These are phyloP conservation scores for Phylloporus arenicola DNA, from an alignment of 768 basidiomycete species.

Conservation along the genomic window DNA sequence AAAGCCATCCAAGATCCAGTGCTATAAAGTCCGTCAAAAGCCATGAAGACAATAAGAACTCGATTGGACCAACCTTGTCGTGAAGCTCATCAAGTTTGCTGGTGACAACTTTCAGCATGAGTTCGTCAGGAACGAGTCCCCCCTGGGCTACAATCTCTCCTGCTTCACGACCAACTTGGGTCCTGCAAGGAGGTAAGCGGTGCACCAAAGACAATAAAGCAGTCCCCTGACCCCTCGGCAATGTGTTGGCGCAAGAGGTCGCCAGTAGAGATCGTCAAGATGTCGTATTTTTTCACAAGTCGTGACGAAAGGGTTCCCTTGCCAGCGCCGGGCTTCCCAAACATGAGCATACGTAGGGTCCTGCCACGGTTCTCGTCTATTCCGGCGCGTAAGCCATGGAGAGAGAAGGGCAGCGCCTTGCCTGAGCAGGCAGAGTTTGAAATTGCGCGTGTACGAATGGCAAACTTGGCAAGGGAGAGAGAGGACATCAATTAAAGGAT, in stretches of 20 bases:
- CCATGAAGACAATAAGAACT: background rate
- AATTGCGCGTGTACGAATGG: slow-evolving; percentile 22
- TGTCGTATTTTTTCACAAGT: slow-evolving; percentile 75
- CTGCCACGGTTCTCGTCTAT: slow-evolving; percentile 19
- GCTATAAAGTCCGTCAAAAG: slow-evolving; percentile 36
- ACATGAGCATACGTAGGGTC: slow-evolving; percentile 47
- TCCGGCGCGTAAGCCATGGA: slow-evolving; percentile 38
- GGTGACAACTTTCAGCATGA: slow-evolving; percentile 74
- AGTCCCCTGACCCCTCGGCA: slow-evolving; percentile 37
- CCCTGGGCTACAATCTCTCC: slow-evolving; percentile 78
- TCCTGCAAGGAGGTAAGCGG: slow-evolving; percentile 35
- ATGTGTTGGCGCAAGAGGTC: slow-evolving; percentile 86
- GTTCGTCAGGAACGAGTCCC: slow-evolving; percentile 69
- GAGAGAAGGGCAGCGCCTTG: slow-evolving; percentile 49
- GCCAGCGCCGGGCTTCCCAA: slow-evolving; percentile 64
- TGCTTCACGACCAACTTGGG: slow-evolving; percentile 66
- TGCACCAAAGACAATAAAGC: background rate
- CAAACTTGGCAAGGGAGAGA: slow-evolving; percentile 13
- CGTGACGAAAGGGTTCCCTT: slow-evolving; percentile 80
- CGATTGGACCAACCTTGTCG: slow-evolving; percentile 48
- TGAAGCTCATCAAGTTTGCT: slow-evolving; percentile 62
- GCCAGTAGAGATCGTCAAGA: slow-evolving; percentile 73
- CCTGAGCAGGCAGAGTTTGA: slow-evolving; percentile 28
- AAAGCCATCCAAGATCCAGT: slow-evolving; percentile 92
- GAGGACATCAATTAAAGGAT: slow-evolving; percentile 15